Evolutionary conservation across 441 rosid species (phyloP).

Genomic region (Corymbia citriodora): DNA sequence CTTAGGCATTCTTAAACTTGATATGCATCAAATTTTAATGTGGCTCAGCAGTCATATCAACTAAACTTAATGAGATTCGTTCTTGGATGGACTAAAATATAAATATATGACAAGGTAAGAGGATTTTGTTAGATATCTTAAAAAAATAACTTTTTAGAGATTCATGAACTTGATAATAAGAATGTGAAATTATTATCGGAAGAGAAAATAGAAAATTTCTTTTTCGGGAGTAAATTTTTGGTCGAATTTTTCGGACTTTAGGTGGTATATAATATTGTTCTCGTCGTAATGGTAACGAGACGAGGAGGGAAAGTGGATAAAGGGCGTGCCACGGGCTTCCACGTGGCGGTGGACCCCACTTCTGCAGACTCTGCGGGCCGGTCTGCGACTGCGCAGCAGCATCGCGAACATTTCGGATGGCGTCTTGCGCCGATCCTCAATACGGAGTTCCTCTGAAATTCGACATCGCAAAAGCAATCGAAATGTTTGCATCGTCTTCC

Average conservation of each 20-base stretch:
- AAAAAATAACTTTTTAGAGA: neutral
- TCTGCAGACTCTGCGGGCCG: neutral
- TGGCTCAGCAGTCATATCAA: accelerated
- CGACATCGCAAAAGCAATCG: neutral
- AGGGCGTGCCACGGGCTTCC: neutral
- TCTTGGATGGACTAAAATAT: neutral
- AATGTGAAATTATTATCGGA: neutral
- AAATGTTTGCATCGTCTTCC: neutral
- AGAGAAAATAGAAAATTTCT: neutral
- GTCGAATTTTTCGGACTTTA: no score
- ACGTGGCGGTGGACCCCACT: neutral
- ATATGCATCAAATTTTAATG: neutral
- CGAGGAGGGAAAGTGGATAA: neutral
- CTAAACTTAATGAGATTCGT: neutral
- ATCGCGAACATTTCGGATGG: neutral
- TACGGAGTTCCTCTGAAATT: neutral
- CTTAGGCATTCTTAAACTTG: neutral
- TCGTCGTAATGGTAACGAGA: neutral
- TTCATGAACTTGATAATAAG: neutral
- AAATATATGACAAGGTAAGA: neutral
- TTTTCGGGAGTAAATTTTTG: neutral
- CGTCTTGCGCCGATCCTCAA: neutral
- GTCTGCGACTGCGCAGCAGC: neutral
- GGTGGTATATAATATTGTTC: neutral
- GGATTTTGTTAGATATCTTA: neutral